These are phyloP conservation scores for Phoenix dactylifera DNA, from an alignment of 176 grass and related monocot genomes.

Conservation along the genomic window DNA sequence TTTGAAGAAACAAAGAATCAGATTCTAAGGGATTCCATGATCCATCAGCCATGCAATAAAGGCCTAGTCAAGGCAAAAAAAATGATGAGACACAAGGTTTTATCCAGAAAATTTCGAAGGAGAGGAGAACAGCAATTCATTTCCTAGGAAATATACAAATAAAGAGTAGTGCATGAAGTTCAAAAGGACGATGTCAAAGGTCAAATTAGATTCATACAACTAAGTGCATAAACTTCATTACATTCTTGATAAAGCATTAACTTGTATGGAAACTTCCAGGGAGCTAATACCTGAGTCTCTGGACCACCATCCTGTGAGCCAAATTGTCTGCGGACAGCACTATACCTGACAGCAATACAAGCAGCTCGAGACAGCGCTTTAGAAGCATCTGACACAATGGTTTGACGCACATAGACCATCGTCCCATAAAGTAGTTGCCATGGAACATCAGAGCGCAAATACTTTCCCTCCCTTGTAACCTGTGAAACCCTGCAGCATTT, in stretches of 20 bases:
- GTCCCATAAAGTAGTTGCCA: constrained; percentile 88
- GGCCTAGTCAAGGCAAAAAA: no score
- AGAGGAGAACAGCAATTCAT: not conserved
- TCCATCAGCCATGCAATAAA: no score
- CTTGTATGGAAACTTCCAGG: not conserved
- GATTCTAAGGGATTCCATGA: no score
- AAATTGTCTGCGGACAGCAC: constrained; percentile 82
- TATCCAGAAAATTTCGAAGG: no score
- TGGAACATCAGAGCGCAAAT: constrained; percentile 85
- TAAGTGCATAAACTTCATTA: no score
- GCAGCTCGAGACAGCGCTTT: constrained; percentile 84
- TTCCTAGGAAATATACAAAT: not conserved
- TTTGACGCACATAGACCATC: constrained; percentile 90
- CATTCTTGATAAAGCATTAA: not conserved
- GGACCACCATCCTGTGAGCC: constrained; percentile 65
- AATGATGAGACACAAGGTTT: no score
- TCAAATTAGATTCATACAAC: no score
- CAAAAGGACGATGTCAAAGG: not conserved
- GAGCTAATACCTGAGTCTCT: constrained; percentile 62
- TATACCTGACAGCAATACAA: constrained; percentile 92
- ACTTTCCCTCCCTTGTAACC: constrained; percentile 90
- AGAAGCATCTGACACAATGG: constrained; percentile 90
- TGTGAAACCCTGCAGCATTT: constrained; percentile 68
- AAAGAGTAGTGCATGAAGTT: not conserved
- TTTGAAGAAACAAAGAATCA: no score